phyloP scores from a whole-genome alignment of 106 monocot species.

The Ottelia alismoides region DNA sequence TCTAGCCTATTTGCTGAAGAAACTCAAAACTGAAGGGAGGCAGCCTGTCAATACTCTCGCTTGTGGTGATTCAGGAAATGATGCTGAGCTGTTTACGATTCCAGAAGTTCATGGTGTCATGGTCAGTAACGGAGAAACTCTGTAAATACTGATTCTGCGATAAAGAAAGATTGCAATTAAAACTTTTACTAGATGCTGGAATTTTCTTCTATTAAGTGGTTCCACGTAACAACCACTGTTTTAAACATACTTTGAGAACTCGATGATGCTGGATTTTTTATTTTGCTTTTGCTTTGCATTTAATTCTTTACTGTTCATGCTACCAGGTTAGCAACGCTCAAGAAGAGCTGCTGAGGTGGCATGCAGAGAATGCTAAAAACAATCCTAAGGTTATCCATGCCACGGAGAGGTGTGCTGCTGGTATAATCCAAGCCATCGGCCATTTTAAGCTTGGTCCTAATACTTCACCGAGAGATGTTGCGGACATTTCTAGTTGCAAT shows the following conservation, averaged over 20 bases:
- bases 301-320: too few species aligned
- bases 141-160: too few species aligned
- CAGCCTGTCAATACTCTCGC: constrained; percentile 65
- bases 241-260: too few species aligned
- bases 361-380: constrained; percentile 61
- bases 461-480: constrained; percentile 50
- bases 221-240: too few species aligned
- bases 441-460: constrained; percentile 78
- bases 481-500: constrained; percentile 25
- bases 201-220: too few species aligned
- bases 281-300: too few species aligned
- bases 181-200: too few species aligned
- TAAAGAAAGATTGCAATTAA: too few species aligned
- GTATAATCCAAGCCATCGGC: constrained; percentile 79
- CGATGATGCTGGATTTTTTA: too few species aligned
- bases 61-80: constrained; percentile 97
- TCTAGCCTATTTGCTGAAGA: constrained; percentile 69
- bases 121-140: too few species aligned
- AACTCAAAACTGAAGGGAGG: constrained; percentile 42
- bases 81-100: constrained; percentile 81
- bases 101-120: constrained; percentile 88
- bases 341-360: constrained; percentile 83
- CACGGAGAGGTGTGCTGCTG: constrained; percentile 76
- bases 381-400: constrained; percentile 81
- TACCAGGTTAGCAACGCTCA: constrained; percentile 97